These are phyloP conservation scores for Tephrocybe rancida DNA, from an alignment of 768 basidiomycete genomes.

Conservation along the genomic window DNA sequence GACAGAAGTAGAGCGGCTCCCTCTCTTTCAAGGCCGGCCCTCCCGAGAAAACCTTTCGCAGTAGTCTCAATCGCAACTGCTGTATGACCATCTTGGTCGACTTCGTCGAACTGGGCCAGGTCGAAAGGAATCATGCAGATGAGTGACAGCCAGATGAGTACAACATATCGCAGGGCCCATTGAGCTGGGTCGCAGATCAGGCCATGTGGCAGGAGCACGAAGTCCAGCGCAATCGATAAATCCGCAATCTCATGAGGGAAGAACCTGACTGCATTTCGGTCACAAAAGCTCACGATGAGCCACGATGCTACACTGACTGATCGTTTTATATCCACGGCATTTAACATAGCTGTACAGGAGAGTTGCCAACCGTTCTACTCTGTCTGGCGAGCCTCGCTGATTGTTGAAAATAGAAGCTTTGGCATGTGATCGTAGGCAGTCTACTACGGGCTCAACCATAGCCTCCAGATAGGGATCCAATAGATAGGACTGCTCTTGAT, in stretches of 20 bases:
- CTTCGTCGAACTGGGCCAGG: slow-evolving; percentile 81
- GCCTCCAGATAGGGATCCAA: slow-evolving; percentile 87
- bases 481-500: slow-evolving; percentile 92
- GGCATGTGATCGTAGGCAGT: slow-evolving; percentile 58
- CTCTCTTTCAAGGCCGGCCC: slow-evolving; percentile 84
- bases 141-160: slow-evolving; percentile 92
- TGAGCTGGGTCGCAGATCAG: slow-evolving; percentile 43
- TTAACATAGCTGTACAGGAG: slow-evolving; percentile 85
- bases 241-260: slow-evolving; percentile 93
- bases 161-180: slow-evolving; percentile 84
- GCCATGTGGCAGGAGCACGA: slow-evolving; percentile 51
- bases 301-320: slow-evolving; percentile 59
- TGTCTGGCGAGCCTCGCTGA: slow-evolving; percentile 31
- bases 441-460: slow-evolving; percentile 76
- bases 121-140: slow-evolving; percentile 95
- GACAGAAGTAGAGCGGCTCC: slow-evolving; percentile 82
- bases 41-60: slow-evolving; percentile 58
- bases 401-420: slow-evolving; percentile 37
- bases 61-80: slow-evolving; percentile 56
- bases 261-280: slow-evolving; percentile 67
- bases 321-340: slow-evolving; percentile 87
- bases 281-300: slow-evolving; percentile 10
- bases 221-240: slow-evolving; percentile 72
- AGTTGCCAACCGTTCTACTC: slow-evolving; percentile 54
- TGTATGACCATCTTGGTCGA: slow-evolving; percentile 51